These are phyloP conservation scores for Heliamphora exappendiculata DNA, from an alignment of 148 eudicot genomes.

Conservation along the genomic window DNA sequence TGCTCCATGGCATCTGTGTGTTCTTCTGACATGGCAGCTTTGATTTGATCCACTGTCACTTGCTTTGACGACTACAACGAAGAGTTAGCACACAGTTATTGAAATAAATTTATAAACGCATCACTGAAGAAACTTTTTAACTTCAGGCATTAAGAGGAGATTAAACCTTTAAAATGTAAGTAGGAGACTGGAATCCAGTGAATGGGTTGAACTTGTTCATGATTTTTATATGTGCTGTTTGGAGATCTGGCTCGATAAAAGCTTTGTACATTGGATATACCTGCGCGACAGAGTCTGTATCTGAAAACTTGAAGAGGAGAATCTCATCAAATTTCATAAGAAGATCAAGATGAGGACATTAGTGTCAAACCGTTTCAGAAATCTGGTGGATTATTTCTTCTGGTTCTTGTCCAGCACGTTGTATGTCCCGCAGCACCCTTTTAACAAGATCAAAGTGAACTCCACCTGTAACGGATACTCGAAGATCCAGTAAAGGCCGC, in stretches of 20 bases:
- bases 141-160: neutral
- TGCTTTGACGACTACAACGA: conserved; percentile 54
- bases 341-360: conserved; percentile 12
- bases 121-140: neutral
- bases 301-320: conserved; percentile 17
- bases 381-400: conserved; percentile 95
- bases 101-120: neutral
- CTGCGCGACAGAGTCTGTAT: conserved; percentile 31
- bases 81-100: conserved; percentile 9
- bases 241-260: conserved; percentile 93
- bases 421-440: conserved; percentile 86
- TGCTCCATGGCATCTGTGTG: conserved; percentile 52
- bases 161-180: conserved; percentile 74
- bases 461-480: conserved; percentile 93
- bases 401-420: conserved; percentile 94
- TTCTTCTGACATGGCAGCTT: conserved; percentile 46
- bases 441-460: conserved; percentile 96
- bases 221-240: conserved; percentile 87
- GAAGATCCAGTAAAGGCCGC: conserved; percentile 81
- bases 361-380: conserved; percentile 74
- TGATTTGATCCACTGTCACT: conserved; percentile 60
- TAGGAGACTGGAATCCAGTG: conserved; percentile 85
- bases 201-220: conserved; percentile 92
- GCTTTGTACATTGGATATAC: conserved; percentile 99
- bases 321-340: neutral